A percentile compares a stretch with the other conserved stretches of the same genome.
These are phyloP conservation scores for Pisolithus tinctorius DNA, from an alignment of 768 basidiomycete species.

Conservation along the genomic window DNA sequence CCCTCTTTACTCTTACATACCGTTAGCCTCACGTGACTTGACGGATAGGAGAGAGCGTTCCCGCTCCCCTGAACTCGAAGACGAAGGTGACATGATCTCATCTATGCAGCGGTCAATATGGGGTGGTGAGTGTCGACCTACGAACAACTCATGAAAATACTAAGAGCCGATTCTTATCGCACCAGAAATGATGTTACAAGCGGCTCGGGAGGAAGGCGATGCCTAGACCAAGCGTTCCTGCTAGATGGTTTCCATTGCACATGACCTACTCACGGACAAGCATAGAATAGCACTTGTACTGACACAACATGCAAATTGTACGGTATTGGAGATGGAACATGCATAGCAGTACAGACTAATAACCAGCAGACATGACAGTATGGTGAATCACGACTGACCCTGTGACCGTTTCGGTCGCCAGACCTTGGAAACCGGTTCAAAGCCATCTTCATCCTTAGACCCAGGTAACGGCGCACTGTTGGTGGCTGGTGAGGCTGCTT, in stretches of 20 bases:
- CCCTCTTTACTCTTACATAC: constrained; percentile 1
- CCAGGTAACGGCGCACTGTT: constrained; percentile 27
- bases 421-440: constrained; percentile 48
- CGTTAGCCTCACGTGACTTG: neutral
- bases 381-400: neutral
- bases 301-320: constrained; percentile 10
- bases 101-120: constrained; percentile 65
- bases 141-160: neutral
- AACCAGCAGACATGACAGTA: neutral
- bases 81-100: constrained; percentile 36
- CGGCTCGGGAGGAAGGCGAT: constrained; percentile 36
- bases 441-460: constrained; percentile 58
- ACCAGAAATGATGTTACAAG: constrained; percentile 39
- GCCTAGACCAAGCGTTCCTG: constrained; percentile 4
- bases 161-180: neutral
- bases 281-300: constrained; percentile 9
- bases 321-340: constrained; percentile 10
- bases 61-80: constrained; percentile 8
- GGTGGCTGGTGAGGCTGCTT: constrained; percentile 11
- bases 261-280: constrained; percentile 7
- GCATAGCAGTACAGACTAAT: constrained; percentile 6
- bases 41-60: constrained; percentile 8
- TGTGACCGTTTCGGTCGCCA: constrained; percentile 19
- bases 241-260: constrained; percentile 4
- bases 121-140: constrained; percentile 45